Evolutionary conservation across 352 stramenopile species (phyloP).

Genomic region (Globisporangium radiosum): DNA sequence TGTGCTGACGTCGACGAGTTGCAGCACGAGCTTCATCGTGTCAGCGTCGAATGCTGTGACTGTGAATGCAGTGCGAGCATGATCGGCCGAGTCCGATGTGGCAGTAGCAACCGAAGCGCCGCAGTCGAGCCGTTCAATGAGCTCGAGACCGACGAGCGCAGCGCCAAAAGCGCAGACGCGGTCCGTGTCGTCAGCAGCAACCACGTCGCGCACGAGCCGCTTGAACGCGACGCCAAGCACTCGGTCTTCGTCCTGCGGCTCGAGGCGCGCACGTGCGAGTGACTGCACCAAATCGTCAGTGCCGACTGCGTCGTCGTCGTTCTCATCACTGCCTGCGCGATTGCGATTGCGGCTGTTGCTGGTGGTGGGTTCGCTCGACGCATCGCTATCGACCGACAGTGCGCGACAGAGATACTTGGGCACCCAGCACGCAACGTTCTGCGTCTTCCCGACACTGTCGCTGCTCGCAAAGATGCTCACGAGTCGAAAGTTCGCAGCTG

Average conservation of each 20-base stretch:
- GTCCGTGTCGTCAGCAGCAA: not conserved
- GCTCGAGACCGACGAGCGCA: constrained; percentile 9
- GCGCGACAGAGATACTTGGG: constrained; percentile 69
- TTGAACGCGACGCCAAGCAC: constrained; percentile 25
- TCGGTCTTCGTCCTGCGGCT: constrained; percentile 19
- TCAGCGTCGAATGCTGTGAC: constrained; percentile 4
- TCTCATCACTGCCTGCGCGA: not conserved
- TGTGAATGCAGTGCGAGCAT: not conserved
- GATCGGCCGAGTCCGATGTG: not conserved
- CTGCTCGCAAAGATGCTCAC: constrained; percentile 49
- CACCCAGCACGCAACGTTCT: constrained; percentile 68
- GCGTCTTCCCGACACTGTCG: constrained; percentile 19
- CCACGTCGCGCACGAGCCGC: constrained; percentile 21
- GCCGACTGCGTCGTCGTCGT: not conserved
- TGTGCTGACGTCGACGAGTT: no score
- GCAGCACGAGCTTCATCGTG: not conserved
- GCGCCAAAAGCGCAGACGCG: constrained; percentile 6
- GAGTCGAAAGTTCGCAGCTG: constrained; percentile 37
- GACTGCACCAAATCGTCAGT: constrained; percentile 16
- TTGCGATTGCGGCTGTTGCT: not conserved
- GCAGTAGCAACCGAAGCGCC: not conserved
- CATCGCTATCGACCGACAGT: constrained; percentile 40
- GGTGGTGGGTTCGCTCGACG: no score
- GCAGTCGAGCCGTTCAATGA: not conserved
- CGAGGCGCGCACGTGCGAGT: constrained; percentile 17